phyloP scores from a whole-genome alignment of 2,329 filamentous ascomycete genomes.

The Ascochyta koolunga region DNA sequence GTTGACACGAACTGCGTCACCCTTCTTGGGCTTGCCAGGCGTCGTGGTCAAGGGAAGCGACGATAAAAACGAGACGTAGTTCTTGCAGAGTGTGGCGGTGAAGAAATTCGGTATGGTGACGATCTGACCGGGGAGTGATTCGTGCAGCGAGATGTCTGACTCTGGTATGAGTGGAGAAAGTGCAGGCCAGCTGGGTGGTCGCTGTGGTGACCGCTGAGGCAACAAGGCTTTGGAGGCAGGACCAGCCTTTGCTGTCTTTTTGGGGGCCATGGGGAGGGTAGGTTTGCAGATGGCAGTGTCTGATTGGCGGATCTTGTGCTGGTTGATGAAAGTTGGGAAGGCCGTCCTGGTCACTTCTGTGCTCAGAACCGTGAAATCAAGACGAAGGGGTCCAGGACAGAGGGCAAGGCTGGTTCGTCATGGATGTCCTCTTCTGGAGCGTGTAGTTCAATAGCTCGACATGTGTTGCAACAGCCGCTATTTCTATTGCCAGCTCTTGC shows the following conservation, averaged over 20 bases:
- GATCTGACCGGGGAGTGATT: slow-evolving; percentile 69
- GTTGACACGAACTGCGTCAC: slow-evolving; percentile 83
- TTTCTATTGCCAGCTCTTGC: background rate
- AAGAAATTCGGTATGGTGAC: slow-evolving; percentile 76
- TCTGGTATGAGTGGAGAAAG: slow-evolving; percentile 73
- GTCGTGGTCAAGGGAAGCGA: slow-evolving; percentile 77
- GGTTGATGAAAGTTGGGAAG: background rate
- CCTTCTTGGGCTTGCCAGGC: slow-evolving; percentile 76
- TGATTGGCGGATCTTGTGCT: background rate
- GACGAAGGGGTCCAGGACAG: background rate
- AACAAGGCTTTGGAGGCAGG: slow-evolving; percentile 1
- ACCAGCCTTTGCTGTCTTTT: slow-evolving; percentile 36
- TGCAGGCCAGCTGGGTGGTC: slow-evolving; percentile 69
- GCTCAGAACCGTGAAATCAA: background rate
- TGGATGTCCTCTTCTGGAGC: background rate
- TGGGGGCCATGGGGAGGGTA: slow-evolving; percentile 34
- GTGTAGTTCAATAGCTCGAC: background rate
- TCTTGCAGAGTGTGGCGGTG: slow-evolving; percentile 74
- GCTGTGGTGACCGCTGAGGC: slow-evolving; percentile 9
- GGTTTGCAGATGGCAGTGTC: background rate
- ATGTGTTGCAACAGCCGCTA: background rate
- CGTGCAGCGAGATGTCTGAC: slow-evolving; percentile 65
- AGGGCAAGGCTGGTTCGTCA: background rate
- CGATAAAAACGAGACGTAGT: slow-evolving; percentile 75
- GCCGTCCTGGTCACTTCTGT: background rate